Conservation (phyloP, 2,329 filamentous ascomycete species). For the Penicillium sp. region DNA sequence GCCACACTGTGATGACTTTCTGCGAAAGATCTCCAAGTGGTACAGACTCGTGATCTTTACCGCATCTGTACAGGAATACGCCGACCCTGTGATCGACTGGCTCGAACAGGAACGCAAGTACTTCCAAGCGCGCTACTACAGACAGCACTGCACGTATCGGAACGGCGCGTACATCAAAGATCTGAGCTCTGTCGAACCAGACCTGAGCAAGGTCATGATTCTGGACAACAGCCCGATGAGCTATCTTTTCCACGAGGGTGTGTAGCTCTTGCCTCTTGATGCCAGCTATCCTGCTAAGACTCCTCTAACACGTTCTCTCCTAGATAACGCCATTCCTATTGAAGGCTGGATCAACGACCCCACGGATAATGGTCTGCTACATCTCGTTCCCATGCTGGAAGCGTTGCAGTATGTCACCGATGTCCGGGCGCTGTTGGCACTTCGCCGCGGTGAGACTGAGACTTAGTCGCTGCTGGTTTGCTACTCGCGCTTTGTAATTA, state of each 20-base stretch:
- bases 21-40: slow-evolving; percentile 95
- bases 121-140: slow-evolving; percentile 90
- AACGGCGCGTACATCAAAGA: slow-evolving; percentile 99
- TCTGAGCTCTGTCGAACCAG: slow-evolving; percentile 90
- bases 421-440: slow-evolving; percentile 83
- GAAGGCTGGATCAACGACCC: slow-evolving; percentile 99
- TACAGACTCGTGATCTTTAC: slow-evolving; percentile 97
- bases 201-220: slow-evolving; percentile 98
- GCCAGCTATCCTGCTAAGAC: neutral
- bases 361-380: slow-evolving; percentile 91
- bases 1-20: slow-evolving; percentile 93
- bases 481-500: slow-evolving; percentile 15
- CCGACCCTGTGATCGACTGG: slow-evolving; percentile 98
- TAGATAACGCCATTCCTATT: slow-evolving; percentile 98
- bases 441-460: slow-evolving; percentile 76
- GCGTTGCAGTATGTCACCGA: slow-evolving; percentile 96
- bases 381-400: slow-evolving; percentile 89
- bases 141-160: slow-evolving; percentile 93
- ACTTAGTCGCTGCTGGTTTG: slow-evolving; percentile 24
- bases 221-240: slow-evolving; percentile 97
- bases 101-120: slow-evolving; percentile 95
- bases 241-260: slow-evolving; percentile 98
- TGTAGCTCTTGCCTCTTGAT: slow-evolving; percentile 28
- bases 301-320: slow-evolving; percentile 12
- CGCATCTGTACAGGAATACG: slow-evolving; percentile 96